Evolutionary conservation across 805 yeast genomes (phyloP).

Genomic region (Starmerella scarabaei): DNA sequence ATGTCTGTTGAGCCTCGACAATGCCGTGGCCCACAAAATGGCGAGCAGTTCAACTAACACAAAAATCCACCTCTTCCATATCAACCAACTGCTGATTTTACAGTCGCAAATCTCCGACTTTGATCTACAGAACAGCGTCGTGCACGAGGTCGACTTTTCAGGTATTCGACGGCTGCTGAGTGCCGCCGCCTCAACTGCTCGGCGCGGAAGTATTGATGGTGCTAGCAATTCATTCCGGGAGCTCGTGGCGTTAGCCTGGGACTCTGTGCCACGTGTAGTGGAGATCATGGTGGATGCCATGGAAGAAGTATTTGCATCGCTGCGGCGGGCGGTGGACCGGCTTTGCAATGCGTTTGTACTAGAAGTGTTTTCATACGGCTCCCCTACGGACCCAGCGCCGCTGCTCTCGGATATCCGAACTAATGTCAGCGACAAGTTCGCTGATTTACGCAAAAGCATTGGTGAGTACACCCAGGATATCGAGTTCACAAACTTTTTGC

Average conservation of each 20-base stretch:
- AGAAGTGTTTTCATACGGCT: neutral
- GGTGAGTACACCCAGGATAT: conserved; percentile 52
- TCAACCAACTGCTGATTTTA: conserved; percentile 59
- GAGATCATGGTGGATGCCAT: conserved; percentile 71
- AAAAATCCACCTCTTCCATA: conserved; percentile 53
- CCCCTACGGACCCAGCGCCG: conserved; percentile 30
- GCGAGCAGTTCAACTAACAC: conserved; percentile 16
- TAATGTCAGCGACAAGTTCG: conserved; percentile 31
- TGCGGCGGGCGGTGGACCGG: conserved; percentile 47
- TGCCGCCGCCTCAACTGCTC: conserved; percentile 23
- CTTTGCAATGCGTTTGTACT: conserved; percentile 7
- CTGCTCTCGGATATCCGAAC: conserved; percentile 31
- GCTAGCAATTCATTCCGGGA: conserved; percentile 18
- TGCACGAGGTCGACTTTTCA: conserved; percentile 69
- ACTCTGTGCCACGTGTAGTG: conserved; percentile 65
- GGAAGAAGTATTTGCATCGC: conserved; percentile 56
- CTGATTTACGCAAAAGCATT: conserved; percentile 54
- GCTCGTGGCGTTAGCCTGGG: conserved; percentile 43
- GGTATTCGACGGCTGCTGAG: conserved; percentile 49
- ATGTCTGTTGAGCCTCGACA: conserved; percentile 43
- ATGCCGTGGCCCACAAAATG: conserved; percentile 10
- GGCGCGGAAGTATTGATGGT: conserved; percentile 9
- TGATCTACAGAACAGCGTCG: conserved; percentile 59
- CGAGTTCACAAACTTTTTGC: conserved; percentile 37
- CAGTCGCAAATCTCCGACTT: conserved; percentile 58